Base-by-base conservation (phyloP, 2,329 filamentous ascomycete genomes). In the Alternaria triticina region DNA sequence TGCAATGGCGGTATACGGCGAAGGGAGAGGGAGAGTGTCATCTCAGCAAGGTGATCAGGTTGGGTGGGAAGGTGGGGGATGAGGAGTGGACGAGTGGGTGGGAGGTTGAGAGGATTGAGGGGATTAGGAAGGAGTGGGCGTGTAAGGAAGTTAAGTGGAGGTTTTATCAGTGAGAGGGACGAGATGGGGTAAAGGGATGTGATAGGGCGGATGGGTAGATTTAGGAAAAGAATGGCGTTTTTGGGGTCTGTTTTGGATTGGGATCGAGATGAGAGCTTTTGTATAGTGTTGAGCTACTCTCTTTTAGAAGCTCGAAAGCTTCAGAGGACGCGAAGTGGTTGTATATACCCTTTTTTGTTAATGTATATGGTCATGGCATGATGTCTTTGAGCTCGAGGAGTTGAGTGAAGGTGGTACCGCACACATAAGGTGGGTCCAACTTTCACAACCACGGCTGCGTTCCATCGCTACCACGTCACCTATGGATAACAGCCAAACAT, bases 11-110 rank as follows among this genome's bases (percentile, higher is more conserved):
- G 8, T 76, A 73, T 50, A 71, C 63, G 7, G 55, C 51, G 3
- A 61, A 68, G 15, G 70, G 70, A 5, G 70, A 76, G 5, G 75
- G 76, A 1, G 72, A 77, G 43, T 81, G 79, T 55, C 70, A 76
- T 54, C 65, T 78, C 0, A 73, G 78, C 20, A 77, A 77, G 28
- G 68, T 71, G 1, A 50, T 81, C 3, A 55, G 74, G 20, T 59
- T 80, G 9, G 78, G 76, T 23, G 70, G 47, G 15, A 69, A 64
- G 43, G 68, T 67, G 10, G 67, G 56, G 6, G 65, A 61, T 23
- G 70, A 66, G 5, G 66, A 57, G 23, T 79, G 76, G 76, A 75
- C 66, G 13, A 77, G 77, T 64, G 79, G 80, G 7, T 82, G 79
- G 79, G 64, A 80, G 64, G 30, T 77, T 7, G 77, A 80, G 0